Percentiles rank a stretch among this genome's conserved stretches.
Evolutionary conservation across 257 asterid genomes (phyloP).

Genomic region (Voacanga thouarsii): DNA sequence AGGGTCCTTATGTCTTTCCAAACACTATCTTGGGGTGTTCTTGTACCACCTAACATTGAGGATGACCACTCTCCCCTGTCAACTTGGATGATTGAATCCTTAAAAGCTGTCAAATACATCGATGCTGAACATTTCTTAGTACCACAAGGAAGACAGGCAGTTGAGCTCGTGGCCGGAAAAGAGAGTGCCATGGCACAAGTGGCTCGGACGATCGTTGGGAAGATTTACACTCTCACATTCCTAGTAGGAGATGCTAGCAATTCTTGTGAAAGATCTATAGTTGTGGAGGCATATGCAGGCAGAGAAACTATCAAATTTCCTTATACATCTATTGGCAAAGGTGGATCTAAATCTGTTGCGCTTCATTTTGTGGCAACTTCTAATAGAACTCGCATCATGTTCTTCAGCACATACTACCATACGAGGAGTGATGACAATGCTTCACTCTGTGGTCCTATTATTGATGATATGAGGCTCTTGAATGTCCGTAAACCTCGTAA

Average conservation of each 20-base stretch:
- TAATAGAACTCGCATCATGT: slow-evolving; percentile 65
- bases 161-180: slow-evolving; percentile 90
- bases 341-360: slow-evolving; percentile 77
- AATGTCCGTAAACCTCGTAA: slow-evolving; percentile 61
- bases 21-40: slow-evolving; percentile 95
- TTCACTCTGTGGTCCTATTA: slow-evolving; percentile 95
- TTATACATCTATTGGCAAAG: slow-evolving; percentile 80
- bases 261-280: slow-evolving; percentile 80
- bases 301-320: slow-evolving; percentile 68
- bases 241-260: slow-evolving; percentile 93
- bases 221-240: slow-evolving; percentile 63
- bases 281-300: slow-evolving; percentile 92
- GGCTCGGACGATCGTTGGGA: slow-evolving; percentile 58
- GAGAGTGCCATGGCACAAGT: slow-evolving; percentile 96
- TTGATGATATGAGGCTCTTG: slow-evolving; percentile 70
- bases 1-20: slow-evolving; percentile 87
- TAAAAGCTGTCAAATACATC: slow-evolving; percentile 84
- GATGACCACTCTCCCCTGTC: slow-evolving; percentile 94
- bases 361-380: slow-evolving; percentile 61
- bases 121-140: slow-evolving; percentile 82
- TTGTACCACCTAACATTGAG: slow-evolving; percentile 86
- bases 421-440: slow-evolving; percentile 81
- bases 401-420: slow-evolving; percentile 85
- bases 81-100: slow-evolving; percentile 94
- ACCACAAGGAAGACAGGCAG: slow-evolving; percentile 69